Evolutionary conservation across 345 rosid genomes (phyloP).

Genomic region (Schrenkiella parvula): DNA sequence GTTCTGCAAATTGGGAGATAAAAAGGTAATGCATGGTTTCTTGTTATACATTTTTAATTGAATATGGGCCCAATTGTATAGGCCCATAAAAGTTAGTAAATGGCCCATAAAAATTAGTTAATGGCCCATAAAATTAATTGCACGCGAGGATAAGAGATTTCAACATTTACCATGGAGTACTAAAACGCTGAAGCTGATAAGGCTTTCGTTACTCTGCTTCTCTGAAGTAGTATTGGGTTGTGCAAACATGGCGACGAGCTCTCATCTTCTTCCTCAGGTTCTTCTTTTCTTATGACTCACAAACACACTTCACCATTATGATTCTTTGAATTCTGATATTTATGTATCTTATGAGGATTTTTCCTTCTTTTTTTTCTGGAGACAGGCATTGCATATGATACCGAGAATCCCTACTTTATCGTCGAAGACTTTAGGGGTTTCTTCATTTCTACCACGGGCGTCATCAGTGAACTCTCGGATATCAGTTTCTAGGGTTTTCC

Average conservation of each 20-base stretch:
- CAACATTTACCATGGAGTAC: background rate
- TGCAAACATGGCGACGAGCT: constrained; percentile 41
- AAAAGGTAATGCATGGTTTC: background rate
- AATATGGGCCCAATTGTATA: background rate
- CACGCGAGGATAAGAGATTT: constrained; percentile 1
- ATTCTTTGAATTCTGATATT: background rate
- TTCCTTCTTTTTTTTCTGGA: background rate
- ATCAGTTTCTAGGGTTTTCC: constrained; percentile 31
- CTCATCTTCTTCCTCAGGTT: constrained; percentile 70
- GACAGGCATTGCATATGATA: constrained; percentile 47
- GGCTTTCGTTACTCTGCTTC: constrained; percentile 19
- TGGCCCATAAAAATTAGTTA: background rate
- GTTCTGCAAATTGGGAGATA: background rate
- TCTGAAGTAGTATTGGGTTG: background rate
- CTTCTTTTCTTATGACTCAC: background rate
- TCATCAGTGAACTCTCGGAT: constrained; percentile 22
- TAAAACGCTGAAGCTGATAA: constrained; percentile 25
- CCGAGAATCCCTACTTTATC: constrained; percentile 42
- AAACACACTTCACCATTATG: background rate
- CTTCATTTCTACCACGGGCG: constrained; percentile 34
- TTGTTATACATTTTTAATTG: background rate
- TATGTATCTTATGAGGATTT: background rate
- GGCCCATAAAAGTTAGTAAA: background rate
- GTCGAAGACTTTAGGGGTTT: constrained; percentile 41
- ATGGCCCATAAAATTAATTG: background rate